phyloP scores from a whole-genome alignment of 495 filamentous ascomycete genomes.

The Aspergillus leporis region DNA sequence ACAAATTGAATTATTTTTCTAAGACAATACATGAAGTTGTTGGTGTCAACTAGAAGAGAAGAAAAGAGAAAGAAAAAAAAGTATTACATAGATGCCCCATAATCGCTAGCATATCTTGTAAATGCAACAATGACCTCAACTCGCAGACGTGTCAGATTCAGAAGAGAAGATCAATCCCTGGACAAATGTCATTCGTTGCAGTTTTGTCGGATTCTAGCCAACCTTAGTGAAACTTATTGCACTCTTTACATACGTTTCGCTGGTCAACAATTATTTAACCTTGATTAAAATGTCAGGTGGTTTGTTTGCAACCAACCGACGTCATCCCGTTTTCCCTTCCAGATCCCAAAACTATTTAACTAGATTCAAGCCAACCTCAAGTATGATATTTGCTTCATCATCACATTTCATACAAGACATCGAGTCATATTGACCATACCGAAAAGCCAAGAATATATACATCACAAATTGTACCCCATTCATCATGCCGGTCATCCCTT shows the following conservation, averaged over 20 bases:
- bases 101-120: no score
- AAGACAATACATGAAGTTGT: no score
- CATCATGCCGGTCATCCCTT: conserved; percentile 40
- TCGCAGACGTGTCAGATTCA: conserved; percentile 9
- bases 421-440: not conserved
- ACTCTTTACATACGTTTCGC: not conserved
- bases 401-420: not conserved
- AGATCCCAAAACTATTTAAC: not conserved
- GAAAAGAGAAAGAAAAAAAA: no score
- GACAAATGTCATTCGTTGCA: not conserved
- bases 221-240: not conserved
- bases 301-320: not conserved
- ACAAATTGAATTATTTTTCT: no score
- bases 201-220: not conserved
- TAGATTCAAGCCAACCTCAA: not conserved
- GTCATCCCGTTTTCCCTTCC: not conserved
- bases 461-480: not conserved
- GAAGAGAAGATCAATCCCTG: not conserved
- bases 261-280: not conserved
- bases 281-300: not conserved
- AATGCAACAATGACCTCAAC: no score
- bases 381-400: no score
- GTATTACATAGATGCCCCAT: no score
- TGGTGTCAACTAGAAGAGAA: no score
- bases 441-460: no score